phyloP scores from a whole-genome alignment of 2,329 filamentous ascomycete species.

The Aspergillus fijiensis region DNA sequence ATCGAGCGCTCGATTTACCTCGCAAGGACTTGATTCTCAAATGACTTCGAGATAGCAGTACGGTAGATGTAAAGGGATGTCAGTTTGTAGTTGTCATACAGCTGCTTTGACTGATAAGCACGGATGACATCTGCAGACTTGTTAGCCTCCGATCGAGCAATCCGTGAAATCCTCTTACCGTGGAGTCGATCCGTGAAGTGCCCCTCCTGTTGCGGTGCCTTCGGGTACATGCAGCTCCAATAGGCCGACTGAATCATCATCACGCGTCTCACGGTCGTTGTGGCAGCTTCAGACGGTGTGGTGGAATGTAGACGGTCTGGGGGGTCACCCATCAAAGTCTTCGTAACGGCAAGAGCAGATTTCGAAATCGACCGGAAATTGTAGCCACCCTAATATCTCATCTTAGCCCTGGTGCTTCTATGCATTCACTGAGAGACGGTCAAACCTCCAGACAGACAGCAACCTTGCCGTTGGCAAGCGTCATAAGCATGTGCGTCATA shows the following conservation, averaged over 20 bases:
- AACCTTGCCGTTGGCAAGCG: constrained; percentile 81
- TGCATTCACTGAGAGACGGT: background rate
- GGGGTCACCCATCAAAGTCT: constrained; percentile 92
- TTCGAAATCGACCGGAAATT: constrained; percentile 90
- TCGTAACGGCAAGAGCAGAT: constrained; percentile 86
- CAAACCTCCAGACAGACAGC: constrained; percentile 79
- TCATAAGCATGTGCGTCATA: constrained; percentile 99
- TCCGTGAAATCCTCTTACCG: constrained; percentile 32
- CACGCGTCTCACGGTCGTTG: constrained; percentile 58
- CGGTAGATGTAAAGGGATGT: constrained; percentile 76
- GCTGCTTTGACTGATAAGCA: constrained; percentile 67
- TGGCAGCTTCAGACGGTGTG: constrained; percentile 51
- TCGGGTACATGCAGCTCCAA: constrained; percentile 85
- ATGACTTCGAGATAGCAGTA: constrained; percentile 69
- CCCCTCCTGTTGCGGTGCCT: constrained; percentile 37
- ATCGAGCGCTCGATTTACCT: constrained; percentile 51
- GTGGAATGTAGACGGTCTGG: constrained; percentile 60
- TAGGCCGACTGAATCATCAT: constrained; percentile 62
- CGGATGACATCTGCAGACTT: constrained; percentile 67
- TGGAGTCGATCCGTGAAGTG: constrained; percentile 61
- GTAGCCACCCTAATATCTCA: constrained; percentile 68
- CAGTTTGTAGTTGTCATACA: constrained; percentile 75
- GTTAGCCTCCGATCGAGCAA: background rate
- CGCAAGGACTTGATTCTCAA: constrained; percentile 81
- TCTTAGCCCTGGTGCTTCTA: background rate